These are phyloP conservation scores for Cystofilobasidium bisporidii DNA, from an alignment of 768 basidiomycete genomes.

Conservation along the genomic window DNA sequence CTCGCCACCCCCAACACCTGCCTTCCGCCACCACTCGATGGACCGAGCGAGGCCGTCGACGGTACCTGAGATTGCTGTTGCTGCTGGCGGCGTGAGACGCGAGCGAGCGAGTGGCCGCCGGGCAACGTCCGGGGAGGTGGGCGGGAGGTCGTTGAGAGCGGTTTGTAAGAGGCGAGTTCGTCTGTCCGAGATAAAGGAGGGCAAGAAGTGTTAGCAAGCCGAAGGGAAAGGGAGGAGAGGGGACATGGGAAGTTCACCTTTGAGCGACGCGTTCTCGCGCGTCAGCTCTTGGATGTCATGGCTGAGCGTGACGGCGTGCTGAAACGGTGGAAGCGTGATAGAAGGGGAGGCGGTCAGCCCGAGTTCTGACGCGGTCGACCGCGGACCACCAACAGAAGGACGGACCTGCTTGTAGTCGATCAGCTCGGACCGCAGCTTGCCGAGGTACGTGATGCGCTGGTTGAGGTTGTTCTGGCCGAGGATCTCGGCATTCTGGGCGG, in stretches of 20 bases:
- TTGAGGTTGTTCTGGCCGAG: background rate
- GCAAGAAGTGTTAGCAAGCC: background rate
- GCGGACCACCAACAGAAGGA: background rate
- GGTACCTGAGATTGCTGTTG: too few species aligned
- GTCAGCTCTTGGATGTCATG: background rate
- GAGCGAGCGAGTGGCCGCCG: too few species aligned
- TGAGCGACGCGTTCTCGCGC: background rate
- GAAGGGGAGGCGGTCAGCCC: background rate
- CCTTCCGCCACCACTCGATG: too few species aligned
- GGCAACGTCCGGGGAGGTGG: too few species aligned
- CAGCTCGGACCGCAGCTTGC: background rate
- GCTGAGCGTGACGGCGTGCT: background rate
- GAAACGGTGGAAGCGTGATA: too few species aligned
- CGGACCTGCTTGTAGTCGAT: conserved; percentile 4
- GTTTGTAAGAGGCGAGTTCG: too few species aligned
- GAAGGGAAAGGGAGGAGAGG: background rate
- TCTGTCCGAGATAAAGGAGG: too few species aligned
- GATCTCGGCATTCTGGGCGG: background rate
- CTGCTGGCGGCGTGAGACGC: too few species aligned
- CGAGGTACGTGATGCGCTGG: background rate
- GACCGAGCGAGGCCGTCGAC: too few species aligned
- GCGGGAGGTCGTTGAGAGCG: too few species aligned
- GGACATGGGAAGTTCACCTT: background rate
- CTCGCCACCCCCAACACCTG: too few species aligned
- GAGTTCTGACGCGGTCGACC: background rate